A percentile compares a stretch with the other conserved stretches of the same genome.
phyloP scores from a whole-genome alignment of 2,329 filamentous ascomycete species.

The Colletotrichum sp. region DNA sequence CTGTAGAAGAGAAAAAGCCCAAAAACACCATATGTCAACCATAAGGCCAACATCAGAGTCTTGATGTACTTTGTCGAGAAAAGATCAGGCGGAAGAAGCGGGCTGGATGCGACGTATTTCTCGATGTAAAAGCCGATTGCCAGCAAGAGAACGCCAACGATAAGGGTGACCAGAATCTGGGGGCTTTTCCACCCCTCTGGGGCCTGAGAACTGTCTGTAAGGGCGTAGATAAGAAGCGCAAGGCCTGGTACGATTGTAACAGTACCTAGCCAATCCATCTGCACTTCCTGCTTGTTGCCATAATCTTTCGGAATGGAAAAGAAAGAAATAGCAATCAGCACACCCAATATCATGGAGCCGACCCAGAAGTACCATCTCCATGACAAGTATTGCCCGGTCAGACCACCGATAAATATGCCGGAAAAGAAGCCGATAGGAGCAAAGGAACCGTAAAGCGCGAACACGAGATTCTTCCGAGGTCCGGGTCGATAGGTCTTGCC shows the following conservation, averaged over 20 bases:
- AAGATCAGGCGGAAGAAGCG: slow-evolving; percentile 67
- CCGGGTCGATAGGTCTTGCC: slow-evolving; percentile 73
- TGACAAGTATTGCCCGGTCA: slow-evolving; percentile 62
- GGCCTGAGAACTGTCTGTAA: slow-evolving; percentile 70
- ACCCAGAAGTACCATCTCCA: slow-evolving; percentile 79
- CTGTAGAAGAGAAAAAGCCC: slow-evolving; percentile 70
- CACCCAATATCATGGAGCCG: slow-evolving; percentile 49
- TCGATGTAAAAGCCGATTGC: slow-evolving; percentile 65
- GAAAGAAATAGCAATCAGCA: slow-evolving; percentile 50
- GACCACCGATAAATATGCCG: slow-evolving; percentile 71
- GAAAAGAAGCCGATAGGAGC: slow-evolving; percentile 64
- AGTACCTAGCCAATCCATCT: slow-evolving; percentile 68
- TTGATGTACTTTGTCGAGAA: slow-evolving; percentile 69
- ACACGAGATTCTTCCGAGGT: slow-evolving; percentile 73
- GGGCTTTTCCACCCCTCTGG: slow-evolving; percentile 66
- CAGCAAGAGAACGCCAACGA: slow-evolving; percentile 60
- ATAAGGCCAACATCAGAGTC: slow-evolving; percentile 57
- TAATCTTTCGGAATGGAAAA: slow-evolving; percentile 42
- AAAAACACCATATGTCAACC: slow-evolving; percentile 65
- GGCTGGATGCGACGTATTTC: slow-evolving; percentile 62
- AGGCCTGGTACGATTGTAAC: slow-evolving; percentile 60
- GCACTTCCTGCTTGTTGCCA: slow-evolving; percentile 24
- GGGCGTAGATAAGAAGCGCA: slow-evolving; percentile 69
- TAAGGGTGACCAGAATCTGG: slow-evolving; percentile 67
- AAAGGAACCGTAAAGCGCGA: slow-evolving; percentile 62